A percentile compares a stretch with the other conserved stretches of the same genome.
These are phyloP conservation scores for Colletotrichum siamense DNA, from an alignment of 2,329 filamentous ascomycete species.

Conservation along the genomic window DNA sequence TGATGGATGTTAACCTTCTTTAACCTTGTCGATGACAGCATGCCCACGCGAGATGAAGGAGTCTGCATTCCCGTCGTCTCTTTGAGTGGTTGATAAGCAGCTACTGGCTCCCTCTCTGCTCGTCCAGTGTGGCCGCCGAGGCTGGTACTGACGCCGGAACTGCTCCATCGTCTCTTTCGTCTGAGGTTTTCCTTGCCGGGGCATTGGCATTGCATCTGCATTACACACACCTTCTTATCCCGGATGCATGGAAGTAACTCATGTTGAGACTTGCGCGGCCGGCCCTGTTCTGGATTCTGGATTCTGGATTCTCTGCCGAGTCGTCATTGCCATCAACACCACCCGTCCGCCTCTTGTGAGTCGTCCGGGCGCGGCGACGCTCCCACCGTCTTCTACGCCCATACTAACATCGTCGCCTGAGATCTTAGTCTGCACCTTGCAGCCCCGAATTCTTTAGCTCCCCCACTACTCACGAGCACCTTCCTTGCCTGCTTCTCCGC, in stretches of 20 bases:
- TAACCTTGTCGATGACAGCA: neutral
- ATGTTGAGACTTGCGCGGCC: neutral
- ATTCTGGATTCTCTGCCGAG: neutral
- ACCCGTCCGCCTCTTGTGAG: neutral
- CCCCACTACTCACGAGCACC: neutral
- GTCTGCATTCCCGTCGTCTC: neutral
- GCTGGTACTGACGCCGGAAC: neutral
- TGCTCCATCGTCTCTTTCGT: neutral
- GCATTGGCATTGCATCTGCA: neutral
- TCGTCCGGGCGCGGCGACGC: constrained; percentile 1
- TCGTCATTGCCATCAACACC: neutral
- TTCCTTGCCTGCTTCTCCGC: neutral
- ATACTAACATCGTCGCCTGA: constrained; percentile 7
- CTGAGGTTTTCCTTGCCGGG: constrained; percentile 1
- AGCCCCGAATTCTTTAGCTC: neutral
- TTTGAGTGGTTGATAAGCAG: neutral
- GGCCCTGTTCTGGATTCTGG: neutral
- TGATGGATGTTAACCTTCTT: neutral
- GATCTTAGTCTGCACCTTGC: neutral
- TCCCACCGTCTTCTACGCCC: neutral
- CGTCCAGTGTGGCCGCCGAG: neutral
- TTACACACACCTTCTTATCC: neutral
- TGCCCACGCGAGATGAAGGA: neutral
- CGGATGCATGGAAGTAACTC: neutral
- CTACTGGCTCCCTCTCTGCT: neutral